phyloP scores from a whole-genome alignment of 345 rosid genomes.

The Toxicodendron radicans region DNA sequence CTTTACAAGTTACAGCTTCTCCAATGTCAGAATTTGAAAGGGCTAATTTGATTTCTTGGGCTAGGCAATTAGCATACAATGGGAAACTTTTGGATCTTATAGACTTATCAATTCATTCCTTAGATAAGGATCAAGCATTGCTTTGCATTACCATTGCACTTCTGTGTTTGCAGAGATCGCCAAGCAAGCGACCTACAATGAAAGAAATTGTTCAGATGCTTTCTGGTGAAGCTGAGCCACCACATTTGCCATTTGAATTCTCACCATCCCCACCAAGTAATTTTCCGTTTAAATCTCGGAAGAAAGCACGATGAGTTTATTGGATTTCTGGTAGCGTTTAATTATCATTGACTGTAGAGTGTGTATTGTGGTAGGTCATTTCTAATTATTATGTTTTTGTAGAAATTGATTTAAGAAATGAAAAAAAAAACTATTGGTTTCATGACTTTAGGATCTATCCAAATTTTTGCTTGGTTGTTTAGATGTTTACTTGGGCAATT shows the following conservation, averaged over 20 bases:
- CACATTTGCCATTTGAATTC: slow-evolving; percentile 71
- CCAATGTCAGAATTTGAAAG: slow-evolving; percentile 80
- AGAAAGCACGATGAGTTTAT: slow-evolving; percentile 36
- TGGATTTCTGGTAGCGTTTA: slow-evolving; percentile 5
- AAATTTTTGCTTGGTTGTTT: not conserved
- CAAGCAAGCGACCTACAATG: slow-evolving; percentile 63
- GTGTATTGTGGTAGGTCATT: slow-evolving; percentile 30
- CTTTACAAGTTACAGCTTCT: slow-evolving; percentile 72
- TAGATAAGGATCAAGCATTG: slow-evolving; percentile 62
- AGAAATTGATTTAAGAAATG: slow-evolving; percentile 14
- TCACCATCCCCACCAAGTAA: slow-evolving; percentile 73
- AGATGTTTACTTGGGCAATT: slow-evolving; percentile 3
- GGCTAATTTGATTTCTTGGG: slow-evolving; percentile 81
- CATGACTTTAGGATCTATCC: too few relatives aligned
- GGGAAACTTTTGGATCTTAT: slow-evolving; percentile 71
- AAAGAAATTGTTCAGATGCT: slow-evolving; percentile 71
- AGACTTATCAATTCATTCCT: slow-evolving; percentile 58
- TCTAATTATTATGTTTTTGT: slow-evolving; percentile 24
- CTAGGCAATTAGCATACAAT: slow-evolving; percentile 64
- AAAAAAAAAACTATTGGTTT: too few relatives aligned
- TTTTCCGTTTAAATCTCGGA: slow-evolving; percentile 57
- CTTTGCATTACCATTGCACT: slow-evolving; percentile 70
- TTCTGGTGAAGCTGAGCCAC: slow-evolving; percentile 62
- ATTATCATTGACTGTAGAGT: slow-evolving; percentile 39
- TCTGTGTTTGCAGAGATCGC: slow-evolving; percentile 72